phyloP scores from a whole-genome alignment of 164 flowering plant species.

The Liriodendron chinense region DNA sequence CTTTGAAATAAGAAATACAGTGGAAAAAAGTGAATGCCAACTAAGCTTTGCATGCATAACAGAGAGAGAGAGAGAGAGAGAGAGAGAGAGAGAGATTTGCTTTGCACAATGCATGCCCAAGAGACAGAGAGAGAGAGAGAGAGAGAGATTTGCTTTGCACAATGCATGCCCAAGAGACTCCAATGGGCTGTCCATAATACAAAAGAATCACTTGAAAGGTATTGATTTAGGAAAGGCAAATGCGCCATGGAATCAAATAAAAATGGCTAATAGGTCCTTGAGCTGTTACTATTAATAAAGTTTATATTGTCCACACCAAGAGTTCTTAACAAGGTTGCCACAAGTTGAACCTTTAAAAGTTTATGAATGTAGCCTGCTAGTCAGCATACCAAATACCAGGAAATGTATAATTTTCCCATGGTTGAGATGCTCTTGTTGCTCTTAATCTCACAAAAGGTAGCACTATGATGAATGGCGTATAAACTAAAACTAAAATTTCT shows the following conservation, averaged over 20 bases:
- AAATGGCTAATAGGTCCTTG: too few relatives aligned
- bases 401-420: too few relatives aligned
- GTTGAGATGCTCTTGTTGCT: too few relatives aligned
- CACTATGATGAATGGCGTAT: not conserved
- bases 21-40: not conserved
- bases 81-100: not conserved
- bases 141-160: not conserved
- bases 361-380: too few relatives aligned
- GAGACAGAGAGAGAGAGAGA: not conserved
- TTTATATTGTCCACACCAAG: too few relatives aligned
- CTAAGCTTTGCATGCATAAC: not conserved
- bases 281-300: too few relatives aligned
- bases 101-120: not conserved
- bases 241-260: too few relatives aligned
- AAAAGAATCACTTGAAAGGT: too few relatives aligned
- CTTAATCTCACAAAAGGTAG: not conserved
- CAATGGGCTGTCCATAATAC: not conserved
- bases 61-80: not conserved
- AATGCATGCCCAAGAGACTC: not conserved
- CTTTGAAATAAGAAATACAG: not conserved
- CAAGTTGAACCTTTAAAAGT: too few relatives aligned
- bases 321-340: too few relatives aligned
- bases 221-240: too few relatives aligned
- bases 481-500: not conserved
- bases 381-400: too few relatives aligned